Base-by-base conservation (phyloP, 1,139 yeast species). In the Candida tetrigidarum region DNA sequence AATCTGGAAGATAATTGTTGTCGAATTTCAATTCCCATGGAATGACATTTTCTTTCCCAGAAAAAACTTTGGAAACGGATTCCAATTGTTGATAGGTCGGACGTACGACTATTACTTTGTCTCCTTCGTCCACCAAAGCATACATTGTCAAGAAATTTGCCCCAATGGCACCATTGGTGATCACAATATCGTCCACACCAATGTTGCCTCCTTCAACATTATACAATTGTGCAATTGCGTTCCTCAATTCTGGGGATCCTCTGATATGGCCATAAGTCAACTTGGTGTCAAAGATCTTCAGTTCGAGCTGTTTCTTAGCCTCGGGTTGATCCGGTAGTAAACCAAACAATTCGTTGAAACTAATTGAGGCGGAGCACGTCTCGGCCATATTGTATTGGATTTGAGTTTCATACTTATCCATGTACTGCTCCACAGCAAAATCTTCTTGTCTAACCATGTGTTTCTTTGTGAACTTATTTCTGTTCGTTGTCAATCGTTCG, bases 151-250 rank as follows among this genome's bases (percentile, higher is more conserved):
- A 62, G 51, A 78, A 80, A 52, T 80, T 80, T 38, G 78, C 84
- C 3, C 80, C 84, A 57, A 80, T 81, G 4, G 83, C 84, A 12
- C 85, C 85, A 54, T 79, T 78, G 19, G 83, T 75, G 26, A 79
- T 58, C 14, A 80, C 67, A 16, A 80, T 70, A 44, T 77, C 58
- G 2, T 69, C 70, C 1, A 52, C 42, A 2, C 48, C 46, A 12
- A 71, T 47, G 15, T 42, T 53, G 11, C 39, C 45, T 4, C 23
- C 37, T 4, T 60, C 58, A n/a, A 56, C 61, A 40, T 66, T 65
- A 55, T 76, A 74, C 26, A 77, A 46, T 1, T 58, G 47, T 5
- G 75, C 68, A 38, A 79, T 68, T 2, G 59, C 60, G 3, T 42
- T 14, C 41, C 76, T 66, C 42, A 80, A 60, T 20, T 60, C 66